Evolutionary conservation across 1,284 basidiomycete species (phyloP), one percentile per base, ranked within the genome.

Genomic region (Fomitopsis palustris): DNA sequence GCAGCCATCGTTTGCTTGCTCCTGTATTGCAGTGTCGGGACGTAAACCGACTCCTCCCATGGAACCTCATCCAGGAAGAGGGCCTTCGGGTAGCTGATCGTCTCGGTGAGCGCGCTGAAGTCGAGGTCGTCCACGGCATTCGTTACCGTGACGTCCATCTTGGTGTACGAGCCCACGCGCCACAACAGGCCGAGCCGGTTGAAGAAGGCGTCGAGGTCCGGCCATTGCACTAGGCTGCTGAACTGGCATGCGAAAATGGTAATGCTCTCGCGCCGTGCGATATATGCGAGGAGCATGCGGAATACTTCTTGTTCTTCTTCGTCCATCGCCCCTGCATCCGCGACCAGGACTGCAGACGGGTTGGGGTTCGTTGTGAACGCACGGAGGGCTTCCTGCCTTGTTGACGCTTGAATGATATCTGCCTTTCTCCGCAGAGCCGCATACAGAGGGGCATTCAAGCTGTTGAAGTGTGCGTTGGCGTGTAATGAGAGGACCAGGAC

Each of bases 91-190:
- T 16, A 45, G 12, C 16, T 19, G 47, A 55, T 57, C 45, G 54
- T 54, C 45, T 49, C 42, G 12, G 25, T n/a, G 16, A 62, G 54
- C 8, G 9, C 10, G 9, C n/a, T 25, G 29, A 39, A 17, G 29
- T 62, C 38, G 9, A 64, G 12, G 3, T 56, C 55, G 6, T 65
- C 61, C 53, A 72, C 71, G 4, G 8, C 23, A 2, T n/a, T 10
- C 39, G 62, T 63, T 35, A 63, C 35, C 17, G 41, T 25, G 43
- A 54, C 51, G 1, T 45, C 49, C 19, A 38, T 39, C 10, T 42
- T 14, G 16, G n/a, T 19, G 38, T 54, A 60, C 8, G 25, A 7
- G 37, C 54, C 51, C 2, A 21, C 23, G n/a, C 37, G 38, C 62
- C 65, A 66, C 0, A 59, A 56, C 27, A 66, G 27, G 12, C 23